Percentiles rank a stretch among this genome's conserved stretches.
These are phyloP conservation scores for Aspergillus indologenus DNA, from an alignment of 495 filamentous ascomycete species.

Conservation along the genomic window DNA sequence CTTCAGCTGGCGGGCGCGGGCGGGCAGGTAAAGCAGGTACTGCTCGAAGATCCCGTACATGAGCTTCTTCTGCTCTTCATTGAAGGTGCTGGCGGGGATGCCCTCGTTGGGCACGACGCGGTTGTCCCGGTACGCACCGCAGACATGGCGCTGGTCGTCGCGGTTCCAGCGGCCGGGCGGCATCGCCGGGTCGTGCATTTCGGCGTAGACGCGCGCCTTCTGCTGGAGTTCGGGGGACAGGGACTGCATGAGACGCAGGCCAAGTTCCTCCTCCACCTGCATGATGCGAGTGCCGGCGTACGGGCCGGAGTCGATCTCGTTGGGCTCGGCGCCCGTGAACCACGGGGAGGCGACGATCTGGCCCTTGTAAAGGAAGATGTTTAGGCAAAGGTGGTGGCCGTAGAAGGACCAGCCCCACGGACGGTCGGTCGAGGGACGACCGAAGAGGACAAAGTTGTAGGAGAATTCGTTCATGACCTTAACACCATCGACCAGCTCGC, in stretches of 20 bases:
- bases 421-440: slow-evolving; percentile 42
- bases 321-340: slow-evolving; percentile 77
- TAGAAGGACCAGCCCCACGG: slow-evolving; percentile 76
- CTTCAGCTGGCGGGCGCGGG: slow-evolving; percentile 45
- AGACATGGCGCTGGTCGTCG: slow-evolving; percentile 69
- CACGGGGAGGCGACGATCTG: slow-evolving; percentile 65
- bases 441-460: slow-evolving; percentile 71
- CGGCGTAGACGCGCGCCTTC: slow-evolving; percentile 53
- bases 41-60: slow-evolving; percentile 55
- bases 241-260: slow-evolving; percentile 65
- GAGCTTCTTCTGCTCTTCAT: slow-evolving; percentile 44
- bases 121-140: slow-evolving; percentile 75
- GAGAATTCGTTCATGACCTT: slow-evolving; percentile 67
- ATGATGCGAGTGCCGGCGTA: slow-evolving; percentile 60
- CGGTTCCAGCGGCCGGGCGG: slow-evolving; percentile 68
- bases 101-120: slow-evolving; percentile 73
- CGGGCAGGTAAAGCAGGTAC: slow-evolving; percentile 64
- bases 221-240: slow-evolving; percentile 45
- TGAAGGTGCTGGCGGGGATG: slow-evolving; percentile 43
- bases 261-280: slow-evolving; percentile 59
- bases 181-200: slow-evolving; percentile 60
- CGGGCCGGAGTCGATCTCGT: slow-evolving; percentile 63
- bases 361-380: slow-evolving; percentile 57
- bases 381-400: slow-evolving; percentile 72
- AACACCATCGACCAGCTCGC: slow-evolving; percentile 58